These are phyloP conservation scores for Calocera cornea DNA, from an alignment of 768 basidiomycete genomes.

Conservation along the genomic window DNA sequence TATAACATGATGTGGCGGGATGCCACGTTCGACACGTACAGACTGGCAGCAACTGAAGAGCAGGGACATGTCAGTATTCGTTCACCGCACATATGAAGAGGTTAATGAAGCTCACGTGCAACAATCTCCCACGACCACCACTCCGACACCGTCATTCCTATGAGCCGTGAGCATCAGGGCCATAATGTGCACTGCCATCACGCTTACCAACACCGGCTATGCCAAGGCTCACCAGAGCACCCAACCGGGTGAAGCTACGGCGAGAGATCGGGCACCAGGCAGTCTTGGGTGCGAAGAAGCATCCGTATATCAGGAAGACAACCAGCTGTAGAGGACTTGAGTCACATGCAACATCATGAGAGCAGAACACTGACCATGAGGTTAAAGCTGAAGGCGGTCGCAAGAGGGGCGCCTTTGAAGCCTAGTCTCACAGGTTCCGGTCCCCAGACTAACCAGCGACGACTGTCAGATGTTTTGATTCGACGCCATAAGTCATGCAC, in stretches of 20 bases:
- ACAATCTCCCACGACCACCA: conserved; percentile 98
- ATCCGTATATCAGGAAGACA: conserved; percentile 22
- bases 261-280: conserved; percentile 72
- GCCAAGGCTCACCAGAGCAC: conserved; percentile 59
- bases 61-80: neutral
- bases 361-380: conserved; percentile 57
- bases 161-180: conserved; percentile 13
- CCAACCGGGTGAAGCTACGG: conserved; percentile 52
- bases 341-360: conserved; percentile 42
- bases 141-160: conserved; percentile 70
- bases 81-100: neutral
- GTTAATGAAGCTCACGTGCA: conserved; percentile 30
- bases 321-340: conserved; percentile 18
- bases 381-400: conserved; percentile 80
- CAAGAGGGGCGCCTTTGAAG: conserved; percentile 84
- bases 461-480: conserved; percentile 4
- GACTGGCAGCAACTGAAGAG: conserved; percentile 38
- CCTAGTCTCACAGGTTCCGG: conserved; percentile 65
- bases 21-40: conserved; percentile 25
- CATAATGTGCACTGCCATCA: neutral
- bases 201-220: conserved; percentile 57
- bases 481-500: neutral
- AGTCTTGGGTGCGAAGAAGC: conserved; percentile 34
- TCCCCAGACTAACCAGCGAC: conserved; percentile 51
- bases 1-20: conserved; percentile 11